Percentiles rank a stretch among this genome's conserved stretches.
These are phyloP conservation scores for Yamadazyma spencermartinsiae DNA, from an alignment of 1,139 yeast genomes.

Conservation along the genomic window DNA sequence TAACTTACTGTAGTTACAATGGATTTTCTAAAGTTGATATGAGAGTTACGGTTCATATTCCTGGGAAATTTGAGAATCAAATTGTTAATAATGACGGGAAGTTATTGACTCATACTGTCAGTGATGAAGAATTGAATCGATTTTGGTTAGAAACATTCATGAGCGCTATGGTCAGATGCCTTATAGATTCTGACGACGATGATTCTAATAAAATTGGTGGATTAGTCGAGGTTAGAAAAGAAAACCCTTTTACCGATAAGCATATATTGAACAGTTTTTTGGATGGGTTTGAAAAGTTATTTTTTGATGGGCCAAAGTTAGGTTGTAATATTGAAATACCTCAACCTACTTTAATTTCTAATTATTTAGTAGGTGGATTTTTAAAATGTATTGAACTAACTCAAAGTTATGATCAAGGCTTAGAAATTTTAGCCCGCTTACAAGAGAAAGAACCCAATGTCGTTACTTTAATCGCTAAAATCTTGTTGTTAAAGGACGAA, in stretches of 20 bases:
- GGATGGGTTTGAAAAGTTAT: constrained; percentile 57
- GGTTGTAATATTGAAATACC: constrained; percentile 73
- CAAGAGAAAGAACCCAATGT: constrained; percentile 50
- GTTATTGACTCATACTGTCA: constrained; percentile 37
- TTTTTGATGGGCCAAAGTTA: constrained; percentile 63
- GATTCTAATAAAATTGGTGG: constrained; percentile 54
- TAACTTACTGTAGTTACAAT: constrained; percentile 47
- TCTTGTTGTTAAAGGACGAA: constrained; percentile 59
- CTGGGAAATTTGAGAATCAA: constrained; percentile 54
- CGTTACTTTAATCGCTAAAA: constrained; percentile 55
- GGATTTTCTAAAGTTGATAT: constrained; percentile 69
- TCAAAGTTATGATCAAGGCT: constrained; percentile 62
- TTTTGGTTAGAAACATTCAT: constrained; percentile 72
- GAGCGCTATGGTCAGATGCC: constrained; percentile 63
- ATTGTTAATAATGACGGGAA: constrained; percentile 52
- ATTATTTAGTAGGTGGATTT: constrained; percentile 77
- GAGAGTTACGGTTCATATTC: constrained; percentile 67
- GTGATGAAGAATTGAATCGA: constrained; percentile 35
- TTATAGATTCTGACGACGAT: constrained; percentile 69
- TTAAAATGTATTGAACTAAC: constrained; percentile 64
- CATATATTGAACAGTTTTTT: constrained; percentile 57
- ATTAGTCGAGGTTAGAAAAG: constrained; percentile 47
- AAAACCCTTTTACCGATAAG: constrained; percentile 56
- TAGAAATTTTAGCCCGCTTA: constrained; percentile 47
- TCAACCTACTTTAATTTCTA: constrained; percentile 66